phyloP scores from a whole-genome alignment of 345 rosid genomes.

The sweet orange (Citrus sinensis) region DVS_A1.0 CM039169.1:28465001-28465500 shows the following conservation, averaged over 20 bases:
- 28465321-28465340: constrained; percentile 60
- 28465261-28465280: constrained; percentile 74
- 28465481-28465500: not conserved
- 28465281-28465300: constrained; percentile 59
- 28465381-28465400: constrained; percentile 52
- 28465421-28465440: constrained; percentile 39
- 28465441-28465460: not conserved
- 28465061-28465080: constrained; percentile 44
- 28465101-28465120: constrained; percentile 34
- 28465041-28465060: constrained; percentile 37
- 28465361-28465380: constrained; percentile 66
- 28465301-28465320: constrained; percentile 66
- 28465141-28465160: constrained; percentile 44
- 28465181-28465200: constrained; percentile 65
- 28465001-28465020: constrained; percentile 67
- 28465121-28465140: constrained; percentile 41
- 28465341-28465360: constrained; percentile 48
- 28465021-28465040: constrained; percentile 47
- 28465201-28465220: constrained; percentile 73
- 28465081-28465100: constrained; percentile 47
- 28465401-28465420: constrained; percentile 56
- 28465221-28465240: constrained; percentile 72
- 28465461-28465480: not conserved
- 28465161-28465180: constrained; percentile 38
- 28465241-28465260: constrained; percentile 39